Percentiles rank a stretch among this genome's conserved stretches.
Evolutionary conservation across 2,329 filamentous ascomycete species (phyloP).

Genomic region (Davidsoniella virescens): DNA sequence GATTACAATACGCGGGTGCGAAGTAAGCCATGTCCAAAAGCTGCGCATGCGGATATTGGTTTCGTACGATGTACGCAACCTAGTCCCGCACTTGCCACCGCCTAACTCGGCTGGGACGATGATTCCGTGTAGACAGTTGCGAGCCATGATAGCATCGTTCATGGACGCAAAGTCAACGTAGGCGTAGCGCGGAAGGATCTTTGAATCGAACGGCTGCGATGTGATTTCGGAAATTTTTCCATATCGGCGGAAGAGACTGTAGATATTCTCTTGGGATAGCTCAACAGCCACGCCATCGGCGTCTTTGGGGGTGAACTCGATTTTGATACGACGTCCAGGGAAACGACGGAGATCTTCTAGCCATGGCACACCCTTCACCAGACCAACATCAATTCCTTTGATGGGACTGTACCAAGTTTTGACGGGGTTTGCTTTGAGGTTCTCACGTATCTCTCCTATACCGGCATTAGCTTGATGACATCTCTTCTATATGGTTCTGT

Average conservation of each 20-base stretch:
- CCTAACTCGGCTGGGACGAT: constrained; percentile 51
- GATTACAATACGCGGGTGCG: constrained; percentile 75
- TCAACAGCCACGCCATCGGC: constrained; percentile 38
- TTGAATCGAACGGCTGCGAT: constrained; percentile 71
- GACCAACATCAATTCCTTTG: constrained; percentile 47
- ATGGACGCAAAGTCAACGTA: constrained; percentile 59
- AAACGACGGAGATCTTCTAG: constrained; percentile 79
- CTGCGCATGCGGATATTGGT: constrained; percentile 59
- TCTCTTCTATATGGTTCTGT: not conserved
- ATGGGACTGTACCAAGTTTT: constrained; percentile 88
- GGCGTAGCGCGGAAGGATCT: constrained; percentile 65
- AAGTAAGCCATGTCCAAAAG: constrained; percentile 75
- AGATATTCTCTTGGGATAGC: constrained; percentile 71
- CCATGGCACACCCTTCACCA: constrained; percentile 80
- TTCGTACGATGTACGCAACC: constrained; percentile 71
- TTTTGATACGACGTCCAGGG: constrained; percentile 57
- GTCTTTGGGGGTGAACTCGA: constrained; percentile 67
- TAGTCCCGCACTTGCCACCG: constrained; percentile 60
- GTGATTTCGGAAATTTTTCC: constrained; percentile 80
- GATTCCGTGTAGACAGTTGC: constrained; percentile 83
- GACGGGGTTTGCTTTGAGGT: constrained; percentile 53
- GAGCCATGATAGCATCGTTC: constrained; percentile 69
- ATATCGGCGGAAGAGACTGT: constrained; percentile 74
- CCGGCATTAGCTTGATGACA: not conserved
- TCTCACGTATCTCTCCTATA: constrained; percentile 37